Evolutionary conservation across 495 filamentous ascomycete genomes (phyloP).

Genomic region (Sporormia fimetaria): DNA sequence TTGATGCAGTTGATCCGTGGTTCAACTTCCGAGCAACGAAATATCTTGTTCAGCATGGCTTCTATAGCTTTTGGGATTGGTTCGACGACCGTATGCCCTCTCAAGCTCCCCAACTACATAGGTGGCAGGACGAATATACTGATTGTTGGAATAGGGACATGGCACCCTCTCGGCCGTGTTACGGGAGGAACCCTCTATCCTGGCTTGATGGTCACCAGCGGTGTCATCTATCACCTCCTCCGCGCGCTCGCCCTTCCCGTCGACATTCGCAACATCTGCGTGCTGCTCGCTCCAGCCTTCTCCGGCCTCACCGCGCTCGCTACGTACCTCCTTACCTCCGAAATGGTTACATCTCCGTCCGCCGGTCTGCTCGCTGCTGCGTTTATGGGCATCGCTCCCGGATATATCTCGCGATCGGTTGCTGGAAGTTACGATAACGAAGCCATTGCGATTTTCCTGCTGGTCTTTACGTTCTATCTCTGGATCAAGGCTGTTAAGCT

Average conservation of each 20-base stretch:
- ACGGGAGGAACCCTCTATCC: constrained; percentile 98
- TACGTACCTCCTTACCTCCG: constrained; percentile 89
- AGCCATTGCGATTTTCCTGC: constrained; percentile 95
- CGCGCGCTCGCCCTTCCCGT: constrained; percentile 86
- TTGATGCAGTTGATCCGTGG: constrained; percentile 91
- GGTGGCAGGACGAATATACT: constrained; percentile 5
- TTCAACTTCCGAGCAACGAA: constrained; percentile 99
- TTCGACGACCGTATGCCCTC: constrained; percentile 79
- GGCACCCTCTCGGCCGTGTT: constrained; percentile 97
- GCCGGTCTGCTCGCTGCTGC: constrained; percentile 87
- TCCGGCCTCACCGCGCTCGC: constrained; percentile 92
- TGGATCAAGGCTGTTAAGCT: constrained; percentile 98
- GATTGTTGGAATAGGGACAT: constrained; percentile 55
- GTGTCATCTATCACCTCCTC: constrained; percentile 88
- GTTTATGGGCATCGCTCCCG: constrained; percentile 96
- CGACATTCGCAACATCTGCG: constrained; percentile 98
- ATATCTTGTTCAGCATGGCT: constrained; percentile 90
- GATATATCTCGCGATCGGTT: constrained; percentile 95
- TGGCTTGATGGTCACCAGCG: constrained; percentile 98
- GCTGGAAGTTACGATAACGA: constrained; percentile 99
- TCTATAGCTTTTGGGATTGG: constrained; percentile 99
- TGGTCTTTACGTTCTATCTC: constrained; percentile 97
- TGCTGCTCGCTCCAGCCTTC: constrained; percentile 88
- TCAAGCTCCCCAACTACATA: background rate
- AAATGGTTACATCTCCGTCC: constrained; percentile 85